Conservation (phyloP, 2,329 filamentous ascomycete genomes). For the Calonectria hawksworthii region DNA sequence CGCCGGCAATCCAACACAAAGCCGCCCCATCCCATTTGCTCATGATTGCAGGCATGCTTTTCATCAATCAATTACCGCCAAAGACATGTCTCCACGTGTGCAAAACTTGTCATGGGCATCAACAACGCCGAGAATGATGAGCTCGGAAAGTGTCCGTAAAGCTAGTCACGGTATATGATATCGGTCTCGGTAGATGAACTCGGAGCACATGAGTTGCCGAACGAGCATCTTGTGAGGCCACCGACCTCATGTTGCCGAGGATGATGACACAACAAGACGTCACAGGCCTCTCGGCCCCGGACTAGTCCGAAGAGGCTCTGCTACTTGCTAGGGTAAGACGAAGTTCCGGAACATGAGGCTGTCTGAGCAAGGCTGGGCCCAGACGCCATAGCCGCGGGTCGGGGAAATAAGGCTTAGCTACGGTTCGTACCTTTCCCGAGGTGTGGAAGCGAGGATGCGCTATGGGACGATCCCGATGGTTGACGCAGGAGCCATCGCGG, state of each 20-base stretch:
- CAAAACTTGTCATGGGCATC: neutral
- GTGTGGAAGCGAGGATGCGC: slow-evolving; percentile 23
- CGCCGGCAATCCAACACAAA: slow-evolving; percentile 37
- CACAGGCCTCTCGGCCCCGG: slow-evolving; percentile 36
- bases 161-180: slow-evolving; percentile 17
- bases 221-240: slow-evolving; percentile 39
- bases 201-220: slow-evolving; percentile 41
- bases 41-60: neutral
- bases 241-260: slow-evolving; percentile 32
- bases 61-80: neutral
- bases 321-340: slow-evolving; percentile 15
- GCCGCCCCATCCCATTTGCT: neutral
- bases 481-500: slow-evolving; percentile 5
- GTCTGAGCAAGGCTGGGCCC: slow-evolving; percentile 17
- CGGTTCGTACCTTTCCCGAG: slow-evolving; percentile 30
- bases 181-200: slow-evolving; percentile 33
- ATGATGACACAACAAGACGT: slow-evolving; percentile 39
- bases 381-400: slow-evolving; percentile 38
- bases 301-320: slow-evolving; percentile 16
- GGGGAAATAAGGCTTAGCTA: slow-evolving; percentile 29
- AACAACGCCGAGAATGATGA: slow-evolving; percentile 5
- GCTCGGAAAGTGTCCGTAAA: slow-evolving; percentile 18
- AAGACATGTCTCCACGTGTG: neutral
- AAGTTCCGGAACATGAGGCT: slow-evolving; percentile 29
- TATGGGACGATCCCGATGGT: neutral